Percentiles rank a stretch among this genome's conserved stretches.
phyloP scores from a whole-genome alignment of 331 rosid species.

The Cydonia oblonga region DNA sequence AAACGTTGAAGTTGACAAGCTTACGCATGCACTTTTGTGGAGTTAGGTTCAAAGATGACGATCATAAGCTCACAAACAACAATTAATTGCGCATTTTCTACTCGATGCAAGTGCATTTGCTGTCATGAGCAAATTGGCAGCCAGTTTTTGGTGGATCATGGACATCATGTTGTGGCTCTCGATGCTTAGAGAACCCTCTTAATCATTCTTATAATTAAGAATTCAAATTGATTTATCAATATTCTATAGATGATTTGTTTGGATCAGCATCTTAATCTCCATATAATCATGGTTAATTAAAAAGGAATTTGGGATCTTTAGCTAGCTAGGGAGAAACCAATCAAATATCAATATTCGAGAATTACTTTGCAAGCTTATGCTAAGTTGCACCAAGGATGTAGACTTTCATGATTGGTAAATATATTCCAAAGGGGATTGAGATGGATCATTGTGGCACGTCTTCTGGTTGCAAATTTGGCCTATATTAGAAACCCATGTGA shows the following conservation, averaged over 20 bases:
- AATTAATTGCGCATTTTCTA: slow-evolving; percentile 16
- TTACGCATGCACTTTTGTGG: slow-evolving; percentile 14
- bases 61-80: slow-evolving; percentile 10
- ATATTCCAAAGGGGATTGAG: slow-evolving; percentile 1
- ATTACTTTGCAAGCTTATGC: not conserved
- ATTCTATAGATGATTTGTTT: not conserved
- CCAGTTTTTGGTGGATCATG: slow-evolving; percentile 8
- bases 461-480: slow-evolving; percentile 15
- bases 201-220: slow-evolving; percentile 8
- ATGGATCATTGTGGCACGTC: slow-evolving; percentile 8
- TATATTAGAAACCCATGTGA: not conserved
- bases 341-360: not conserved
- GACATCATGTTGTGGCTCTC: slow-evolving; percentile 9
- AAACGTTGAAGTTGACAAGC: slow-evolving; percentile 31
- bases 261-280: not conserved
- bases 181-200: slow-evolving; percentile 7
- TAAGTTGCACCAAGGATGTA: slow-evolving; percentile 13
- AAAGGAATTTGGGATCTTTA: not conserved
- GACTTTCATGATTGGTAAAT: slow-evolving; percentile 9
- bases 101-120: slow-evolving; percentile 13
- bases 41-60: slow-evolving; percentile 29
- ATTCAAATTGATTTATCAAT: not conserved
- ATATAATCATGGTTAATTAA: not conserved
- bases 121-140: slow-evolving; percentile 28
- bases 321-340: not conserved